Base-by-base conservation (phyloP, 2,329 filamentous ascomycete genomes). In the Trichoderma gracile region DNA sequence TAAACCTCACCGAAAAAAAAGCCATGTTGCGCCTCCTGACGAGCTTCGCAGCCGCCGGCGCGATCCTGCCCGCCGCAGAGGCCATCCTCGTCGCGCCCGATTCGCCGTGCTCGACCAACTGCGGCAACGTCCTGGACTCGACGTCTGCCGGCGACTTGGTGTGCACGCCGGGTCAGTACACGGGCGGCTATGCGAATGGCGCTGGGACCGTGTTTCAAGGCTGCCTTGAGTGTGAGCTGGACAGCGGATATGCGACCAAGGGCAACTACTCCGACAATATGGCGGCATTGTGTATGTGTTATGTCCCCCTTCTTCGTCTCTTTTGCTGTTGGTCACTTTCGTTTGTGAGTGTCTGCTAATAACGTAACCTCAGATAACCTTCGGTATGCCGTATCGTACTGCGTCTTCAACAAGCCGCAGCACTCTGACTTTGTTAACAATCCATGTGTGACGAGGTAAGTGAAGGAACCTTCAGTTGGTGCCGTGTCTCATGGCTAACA, bases 311-410 rank as follows among this genome's bases (percentile, higher is more conserved):
- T 9, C 8, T 10, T n/a, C n/a, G 30, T 10, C 30, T 33, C 30
- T 10, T 40, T 27, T 38, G 19, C 10, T 50, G 50, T 10, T 27
- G 7, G 12, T 14, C 14, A 33, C 8, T 49, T 55, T 25, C 27
- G 15, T 8, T 30, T 30, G 2, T 19, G 7, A 4, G 73, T 69
- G 3, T 3, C 10, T 38, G 33, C 71, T 67, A 6, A 27, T 61
- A 33, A 40, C 38, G 40, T 9, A 17, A 58, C 30, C 49, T 4
- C 45, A 87, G 85, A 87, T 67, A 88, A 88, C 68, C 68, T 87
- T 59, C 80, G 86, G 70, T 87, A 81, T 69, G 78, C 84, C 6
- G 68, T 82, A 1, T 82, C 82, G 1, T 81, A 81, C 69, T 89
- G 86, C 69, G 69, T 88, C 0, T 88, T 80, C 65, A 82, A 82